Base-by-base conservation (phyloP, 169 alveolate species). In the Amoebophrya sp. region DNA sequence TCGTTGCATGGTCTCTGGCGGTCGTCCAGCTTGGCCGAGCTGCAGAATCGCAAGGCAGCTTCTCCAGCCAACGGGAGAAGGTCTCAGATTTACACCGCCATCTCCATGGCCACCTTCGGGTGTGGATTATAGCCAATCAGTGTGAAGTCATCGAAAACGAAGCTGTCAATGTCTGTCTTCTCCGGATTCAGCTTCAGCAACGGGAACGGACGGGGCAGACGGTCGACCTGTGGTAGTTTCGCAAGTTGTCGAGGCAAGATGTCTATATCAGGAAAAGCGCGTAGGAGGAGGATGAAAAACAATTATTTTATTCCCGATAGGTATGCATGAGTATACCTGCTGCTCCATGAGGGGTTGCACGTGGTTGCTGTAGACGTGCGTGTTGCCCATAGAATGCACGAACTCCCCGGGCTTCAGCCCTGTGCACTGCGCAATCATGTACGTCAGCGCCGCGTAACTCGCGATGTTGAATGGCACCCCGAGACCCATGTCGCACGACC, bases 401-500 rank as follows among this genome's bases (percentile, higher is more conserved):
- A 98, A 97, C 90, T 97, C 98, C 42, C 99, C 98, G 41, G 98
- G 96, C 89, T 94, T 70, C 41, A 97, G 93, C 1, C 96, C 98
- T 40, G 95, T 92, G 40, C 97, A 97, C 87, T 98, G 98, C 4
- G 99, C 99, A 0, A 98, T 91, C 99, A 98, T 97, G 91, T 96
- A 95, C 40, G 99, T 97, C 40, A 98, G 94, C 13, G 98, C 94
- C 29, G 99, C 93, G 94, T 98, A 98, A 45, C 98, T 94, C 18
- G 99, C 99, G 43, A 98, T 97, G 92, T 98, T 98, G 94, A 98
- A 98, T n/a, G 99, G 99, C 0, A 98, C 98, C 40, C 99, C 99
- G 31, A 98, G 95, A 34, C 99, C 99, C 95, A 98, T 94, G 93
- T 98, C 99, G 93, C 99, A 96, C 29, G 99, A 96, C 89, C 99